A percentile compares a stretch with the other conserved stretches of the same genome.
These are phyloP conservation scores for Chaetomium sp. DNA, from an alignment of 2,329 filamentous ascomycete species.

Conservation along the genomic window DNA sequence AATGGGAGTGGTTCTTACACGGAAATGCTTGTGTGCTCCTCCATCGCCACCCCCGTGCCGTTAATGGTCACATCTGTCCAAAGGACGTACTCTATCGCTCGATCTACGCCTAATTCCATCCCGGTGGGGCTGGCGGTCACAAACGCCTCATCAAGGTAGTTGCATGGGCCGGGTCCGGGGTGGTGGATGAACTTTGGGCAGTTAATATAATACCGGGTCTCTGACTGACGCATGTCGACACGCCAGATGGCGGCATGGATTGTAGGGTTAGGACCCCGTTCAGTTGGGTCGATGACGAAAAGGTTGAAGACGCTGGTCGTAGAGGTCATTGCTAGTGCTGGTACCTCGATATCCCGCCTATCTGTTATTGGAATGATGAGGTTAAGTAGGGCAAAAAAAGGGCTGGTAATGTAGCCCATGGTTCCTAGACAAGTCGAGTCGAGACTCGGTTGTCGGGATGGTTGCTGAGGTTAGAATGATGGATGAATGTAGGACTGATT, in stretches of 20 bases:
- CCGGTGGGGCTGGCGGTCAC: conserved; percentile 7
- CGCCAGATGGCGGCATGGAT: conserved; percentile 5
- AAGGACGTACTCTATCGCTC: too few species aligned
- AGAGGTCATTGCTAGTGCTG: neutral
- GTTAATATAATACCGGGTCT: neutral
- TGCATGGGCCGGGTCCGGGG: neutral
- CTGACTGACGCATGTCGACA: neutral
- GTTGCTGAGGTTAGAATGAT: too few species aligned
- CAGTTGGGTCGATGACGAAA: neutral
- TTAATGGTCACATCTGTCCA: too few species aligned
- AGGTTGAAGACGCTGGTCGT: neutral
- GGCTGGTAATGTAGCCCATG: neutral
- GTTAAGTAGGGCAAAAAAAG: neutral
- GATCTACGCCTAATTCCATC: neutral
- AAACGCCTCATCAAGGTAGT: conserved; percentile 3
- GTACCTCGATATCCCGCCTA: neutral
- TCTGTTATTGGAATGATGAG: neutral
- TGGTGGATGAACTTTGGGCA: too few species aligned
- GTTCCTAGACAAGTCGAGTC: neutral
- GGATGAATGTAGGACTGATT: too few species aligned
- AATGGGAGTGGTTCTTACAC: neutral
- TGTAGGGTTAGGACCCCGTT: neutral
- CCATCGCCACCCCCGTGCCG: neutral
- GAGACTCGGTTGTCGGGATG: too few species aligned
- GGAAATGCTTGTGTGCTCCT: neutral